These are phyloP conservation scores for Epichloe amarillans DNA, from an alignment of 2,329 filamentous ascomycete species.

Conservation along the genomic window DNA sequence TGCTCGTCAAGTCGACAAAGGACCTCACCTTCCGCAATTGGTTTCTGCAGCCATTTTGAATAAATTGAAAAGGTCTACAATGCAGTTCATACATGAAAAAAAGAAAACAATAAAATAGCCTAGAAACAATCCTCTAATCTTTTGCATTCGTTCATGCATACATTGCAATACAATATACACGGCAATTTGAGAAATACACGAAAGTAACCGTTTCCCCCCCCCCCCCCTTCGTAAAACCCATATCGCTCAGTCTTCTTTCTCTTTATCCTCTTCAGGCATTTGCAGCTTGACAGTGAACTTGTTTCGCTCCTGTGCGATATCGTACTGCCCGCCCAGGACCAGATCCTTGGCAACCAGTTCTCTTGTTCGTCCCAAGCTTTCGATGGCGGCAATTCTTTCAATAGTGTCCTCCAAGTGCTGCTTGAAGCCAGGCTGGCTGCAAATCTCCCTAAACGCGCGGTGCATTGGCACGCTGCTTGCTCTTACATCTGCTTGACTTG, in stretches of 20 bases:
- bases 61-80: no score
- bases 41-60: not conserved
- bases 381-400: constrained; percentile 79
- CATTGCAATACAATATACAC: not conserved
- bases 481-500: constrained; percentile 71
- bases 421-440: constrained; percentile 61
- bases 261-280: constrained; percentile 23
- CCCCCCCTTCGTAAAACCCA: not conserved
- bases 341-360: constrained; percentile 93
- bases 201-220: not conserved
- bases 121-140: no score
- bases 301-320: constrained; percentile 34
- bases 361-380: constrained; percentile 83
- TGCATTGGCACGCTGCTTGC: constrained; percentile 96
- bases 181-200: not conserved
- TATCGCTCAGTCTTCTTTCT: not conserved
- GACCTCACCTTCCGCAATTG: not conserved
- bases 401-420: constrained; percentile 71
- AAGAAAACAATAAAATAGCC: no score
- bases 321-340: constrained; percentile 71
- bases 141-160: not conserved
- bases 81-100: no score
- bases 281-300: constrained; percentile 30
- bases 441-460: constrained; percentile 77
- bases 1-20: no score